Evolutionary conservation across 2,329 filamentous ascomycete genomes (phyloP).

Genomic region (Fusarium odoratissimum): DNA sequence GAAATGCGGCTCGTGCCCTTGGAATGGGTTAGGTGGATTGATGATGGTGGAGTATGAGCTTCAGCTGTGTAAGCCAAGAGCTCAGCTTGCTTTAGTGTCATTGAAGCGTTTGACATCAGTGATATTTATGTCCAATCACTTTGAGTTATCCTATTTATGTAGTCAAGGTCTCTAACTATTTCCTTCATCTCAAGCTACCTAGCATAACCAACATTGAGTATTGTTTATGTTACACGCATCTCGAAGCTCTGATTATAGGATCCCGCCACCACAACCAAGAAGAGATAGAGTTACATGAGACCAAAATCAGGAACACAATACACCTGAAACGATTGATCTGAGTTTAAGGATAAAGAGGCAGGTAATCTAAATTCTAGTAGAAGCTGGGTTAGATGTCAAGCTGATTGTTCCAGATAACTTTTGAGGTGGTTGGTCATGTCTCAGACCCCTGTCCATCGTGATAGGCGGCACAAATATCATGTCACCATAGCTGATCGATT

Average conservation of each 20-base stretch:
- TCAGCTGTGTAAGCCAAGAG: slow-evolving; percentile 5
- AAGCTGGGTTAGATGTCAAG: background rate
- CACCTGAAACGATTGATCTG: slow-evolving; percentile 6
- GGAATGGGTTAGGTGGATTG: slow-evolving; percentile 19
- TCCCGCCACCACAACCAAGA: background rate
- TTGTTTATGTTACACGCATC: background rate
- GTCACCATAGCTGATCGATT: background rate
- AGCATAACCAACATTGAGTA: background rate
- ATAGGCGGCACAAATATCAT: slow-evolving; percentile 1
- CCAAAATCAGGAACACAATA: background rate
- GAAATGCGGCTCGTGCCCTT: slow-evolving; percentile 21
- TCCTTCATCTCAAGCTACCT: background rate
- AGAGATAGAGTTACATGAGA: background rate
- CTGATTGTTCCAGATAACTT: slow-evolving; percentile 1
- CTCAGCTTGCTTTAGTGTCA: background rate
- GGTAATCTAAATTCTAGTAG: background rate
- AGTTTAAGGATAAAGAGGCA: background rate
- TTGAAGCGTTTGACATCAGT: background rate
- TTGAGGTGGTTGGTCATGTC: slow-evolving; percentile 26
- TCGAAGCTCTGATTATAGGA: background rate
- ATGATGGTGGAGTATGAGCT: slow-evolving; percentile 9
- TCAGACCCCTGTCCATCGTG: slow-evolving; percentile 7
- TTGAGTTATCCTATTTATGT: too few relatives aligned
- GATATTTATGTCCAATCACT: background rate
- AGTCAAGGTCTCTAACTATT: background rate